A percentile compares a stretch with the other conserved stretches of the same genome.
phyloP scores from a whole-genome alignment of 441 rosid genomes.

The Euphorbia celastroides region DNA sequence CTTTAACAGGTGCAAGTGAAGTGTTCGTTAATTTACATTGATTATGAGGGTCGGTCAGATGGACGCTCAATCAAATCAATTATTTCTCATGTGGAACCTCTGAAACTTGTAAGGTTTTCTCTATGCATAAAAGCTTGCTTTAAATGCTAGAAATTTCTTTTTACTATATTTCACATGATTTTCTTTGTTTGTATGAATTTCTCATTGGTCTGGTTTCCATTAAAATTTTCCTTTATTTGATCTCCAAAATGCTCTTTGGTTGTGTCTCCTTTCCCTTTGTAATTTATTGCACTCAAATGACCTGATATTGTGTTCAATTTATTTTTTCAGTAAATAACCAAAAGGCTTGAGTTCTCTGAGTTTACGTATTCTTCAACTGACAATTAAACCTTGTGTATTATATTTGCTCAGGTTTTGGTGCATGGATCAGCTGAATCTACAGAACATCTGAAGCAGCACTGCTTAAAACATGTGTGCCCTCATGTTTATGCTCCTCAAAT shows the following conservation, averaged over 20 bases:
- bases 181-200: neutral
- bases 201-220: neutral
- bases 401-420: constrained; percentile 70
- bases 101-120: constrained; percentile 71
- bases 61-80: constrained; percentile 91
- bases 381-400: constrained; percentile 9
- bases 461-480: constrained; percentile 76
- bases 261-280: neutral
- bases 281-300: neutral
- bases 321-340: neutral
- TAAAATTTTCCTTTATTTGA: neutral
- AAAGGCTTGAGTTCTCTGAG: neutral
- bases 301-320: neutral
- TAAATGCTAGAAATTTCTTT: no score
- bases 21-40: constrained; percentile 74
- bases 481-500: constrained; percentile 88
- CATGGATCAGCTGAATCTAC: constrained; percentile 97
- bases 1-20: constrained; percentile 79
- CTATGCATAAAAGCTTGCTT: constrained; percentile 11
- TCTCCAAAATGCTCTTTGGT: neutral
- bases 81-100: constrained; percentile 87
- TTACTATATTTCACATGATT: no score
- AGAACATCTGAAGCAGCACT: constrained; percentile 94
- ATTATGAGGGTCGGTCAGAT: constrained; percentile 94
- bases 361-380: neutral